A percentile compares a stretch with the other conserved stretches of the same genome.
phyloP scores from a whole-genome alignment of 1,284 basidiomycete genomes.

The Cryptococcus wingfieldii region DNA sequence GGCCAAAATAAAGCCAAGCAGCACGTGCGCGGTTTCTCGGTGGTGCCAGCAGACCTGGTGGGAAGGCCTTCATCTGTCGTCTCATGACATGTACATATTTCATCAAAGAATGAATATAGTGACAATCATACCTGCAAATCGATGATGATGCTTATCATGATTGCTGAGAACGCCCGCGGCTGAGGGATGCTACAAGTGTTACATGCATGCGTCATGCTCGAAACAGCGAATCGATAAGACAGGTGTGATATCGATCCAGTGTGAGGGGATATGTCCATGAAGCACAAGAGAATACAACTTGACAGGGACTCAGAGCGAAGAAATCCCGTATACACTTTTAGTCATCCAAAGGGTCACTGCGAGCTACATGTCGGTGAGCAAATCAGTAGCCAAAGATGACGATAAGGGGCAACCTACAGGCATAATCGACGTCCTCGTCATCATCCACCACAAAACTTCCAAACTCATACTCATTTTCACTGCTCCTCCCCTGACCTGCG shows the following conservation, averaged over 20 bases:
- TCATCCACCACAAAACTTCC: slow-evolving; percentile 44
- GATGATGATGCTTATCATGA: too few relatives aligned
- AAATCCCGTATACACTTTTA: not conserved
- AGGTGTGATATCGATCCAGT: too few relatives aligned
- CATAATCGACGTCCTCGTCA: slow-evolving; percentile 32
- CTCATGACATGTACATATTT: too few relatives aligned
- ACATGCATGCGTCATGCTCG: too few relatives aligned
- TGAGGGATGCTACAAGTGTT: too few relatives aligned
- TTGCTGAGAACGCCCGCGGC: too few relatives aligned
- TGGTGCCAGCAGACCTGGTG: not conserved
- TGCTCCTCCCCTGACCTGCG: slow-evolving; percentile 7
- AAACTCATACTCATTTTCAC: slow-evolving; percentile 43
- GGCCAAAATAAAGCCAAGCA: not conserved
- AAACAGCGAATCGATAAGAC: too few relatives aligned
- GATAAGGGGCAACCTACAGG: slow-evolving; percentile 7
- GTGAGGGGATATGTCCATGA: too few relatives aligned
- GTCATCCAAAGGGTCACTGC: not conserved
- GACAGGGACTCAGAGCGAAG: too few relatives aligned
- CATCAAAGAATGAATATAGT: not conserved
- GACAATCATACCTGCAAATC: too few relatives aligned
- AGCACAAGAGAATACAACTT: too few relatives aligned
- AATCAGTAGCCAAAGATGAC: not conserved
- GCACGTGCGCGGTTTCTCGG: slow-evolving; percentile 1
- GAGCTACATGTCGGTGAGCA: not conserved
- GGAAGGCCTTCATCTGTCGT: too few relatives aligned